phyloP scores from a whole-genome alignment of 768 basidiomycete genomes.

The Tephrocybe sp. region DNA sequence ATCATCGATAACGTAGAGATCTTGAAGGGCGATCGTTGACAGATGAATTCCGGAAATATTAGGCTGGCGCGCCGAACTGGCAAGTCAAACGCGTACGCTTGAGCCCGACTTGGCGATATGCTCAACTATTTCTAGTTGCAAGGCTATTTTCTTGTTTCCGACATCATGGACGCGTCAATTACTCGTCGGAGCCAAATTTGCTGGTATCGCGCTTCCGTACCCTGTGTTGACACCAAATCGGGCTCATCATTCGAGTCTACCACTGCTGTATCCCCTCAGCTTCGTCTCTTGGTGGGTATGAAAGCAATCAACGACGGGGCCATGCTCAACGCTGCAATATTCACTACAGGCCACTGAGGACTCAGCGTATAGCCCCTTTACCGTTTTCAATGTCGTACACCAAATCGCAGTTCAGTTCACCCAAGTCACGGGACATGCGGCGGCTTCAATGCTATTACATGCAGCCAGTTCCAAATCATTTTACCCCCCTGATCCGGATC shows the following conservation, averaged over 20 bases:
- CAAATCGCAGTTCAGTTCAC: no score
- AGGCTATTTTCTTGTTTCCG: conserved; percentile 96
- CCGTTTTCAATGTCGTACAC: no score
- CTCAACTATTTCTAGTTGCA: conserved; percentile 62
- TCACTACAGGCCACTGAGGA: no score
- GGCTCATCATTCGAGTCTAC: conserved; percentile 15
- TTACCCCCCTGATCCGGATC: no score
- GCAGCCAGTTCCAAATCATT: no score
- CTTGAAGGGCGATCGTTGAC: conserved; percentile 62
- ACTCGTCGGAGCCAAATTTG: conserved; percentile 94
- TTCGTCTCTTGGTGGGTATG: conserved; percentile 55
- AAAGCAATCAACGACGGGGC: conserved; percentile 96
- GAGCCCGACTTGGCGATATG: neutral
- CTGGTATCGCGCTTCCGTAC: conserved; percentile 64
- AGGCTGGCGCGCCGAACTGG: conserved; percentile 95
- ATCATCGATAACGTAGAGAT: conserved; percentile 93
- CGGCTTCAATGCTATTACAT: no score
- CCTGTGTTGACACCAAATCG: conserved; percentile 15
- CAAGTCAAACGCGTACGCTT: conserved; percentile 39
- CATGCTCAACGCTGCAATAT: conserved; percentile 95
- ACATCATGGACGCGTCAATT: conserved; percentile 97
- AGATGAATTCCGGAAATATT: conserved; percentile 88
- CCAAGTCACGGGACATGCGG: no score
- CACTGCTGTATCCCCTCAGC: conserved; percentile 2
- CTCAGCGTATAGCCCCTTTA: no score